A percentile compares a stretch with the other conserved stretches of the same genome.
Conservation (phyloP, 2,329 filamentous ascomycete species). For the Ciborinia camelliae region DNA sequence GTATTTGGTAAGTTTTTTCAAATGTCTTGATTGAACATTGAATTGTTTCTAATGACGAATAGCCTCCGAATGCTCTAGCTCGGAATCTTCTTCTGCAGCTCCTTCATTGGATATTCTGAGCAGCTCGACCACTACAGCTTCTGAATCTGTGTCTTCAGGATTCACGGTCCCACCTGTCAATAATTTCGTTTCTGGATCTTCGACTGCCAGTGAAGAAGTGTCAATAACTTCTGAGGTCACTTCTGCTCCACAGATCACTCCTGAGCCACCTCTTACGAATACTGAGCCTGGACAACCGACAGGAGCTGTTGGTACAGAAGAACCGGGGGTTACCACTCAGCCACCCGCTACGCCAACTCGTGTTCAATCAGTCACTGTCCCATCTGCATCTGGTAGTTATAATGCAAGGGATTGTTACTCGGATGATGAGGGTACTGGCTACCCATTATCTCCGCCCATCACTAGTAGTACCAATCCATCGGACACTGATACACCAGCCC, state of each 20-base stretch:
- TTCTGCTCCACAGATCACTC: background rate
- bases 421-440: slow-evolving; percentile 3
- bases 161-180: background rate
- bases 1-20: background rate
- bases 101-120: background rate
- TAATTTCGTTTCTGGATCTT: background rate
- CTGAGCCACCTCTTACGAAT: background rate
- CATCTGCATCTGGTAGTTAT: background rate
- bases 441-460: background rate
- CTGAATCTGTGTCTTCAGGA: background rate
- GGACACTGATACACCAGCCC: background rate
- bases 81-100: background rate
- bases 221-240: background rate
- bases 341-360: slow-evolving; percentile 2
- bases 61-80: slow-evolving; percentile 6
- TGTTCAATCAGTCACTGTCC: too few relatives aligned
- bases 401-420: slow-evolving; percentile 1
- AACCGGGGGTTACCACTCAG: background rate
- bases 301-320: background rate
- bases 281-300: background rate
- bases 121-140: background rate
- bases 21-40: background rate
- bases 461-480: background rate
- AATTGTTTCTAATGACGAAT: background rate
- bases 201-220: background rate